Evolutionary conservation across 1,139 yeast genomes (phyloP), one percentile per base, ranked within the genome.

Genomic region (Kurtzmaniella quercitrusa): DNA sequence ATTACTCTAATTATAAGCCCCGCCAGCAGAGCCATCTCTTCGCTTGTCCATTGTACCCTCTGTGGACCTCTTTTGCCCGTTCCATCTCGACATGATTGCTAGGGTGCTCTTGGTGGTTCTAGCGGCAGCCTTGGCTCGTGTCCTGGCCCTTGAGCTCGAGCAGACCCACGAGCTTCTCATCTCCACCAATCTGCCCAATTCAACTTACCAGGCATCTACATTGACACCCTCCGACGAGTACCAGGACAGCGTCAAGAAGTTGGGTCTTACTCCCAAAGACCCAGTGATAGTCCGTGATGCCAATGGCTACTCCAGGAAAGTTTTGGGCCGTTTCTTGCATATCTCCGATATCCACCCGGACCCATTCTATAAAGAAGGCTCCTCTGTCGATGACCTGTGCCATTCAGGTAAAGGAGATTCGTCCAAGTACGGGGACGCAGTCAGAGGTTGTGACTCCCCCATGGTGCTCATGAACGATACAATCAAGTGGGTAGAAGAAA

Each of bases 311-410:
- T 37, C 41, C 3, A 29, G 41, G 16, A 48, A 43, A 4, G 46
- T 74, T 6, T 84, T 82, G 53, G 96, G 96, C 0, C 63, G 93
- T 45, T 88, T 88, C 55, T 64, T 88, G n/a, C 95, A 88, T 57
- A 73, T 88, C 25, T 86, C 95, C 0, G 96, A 88, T 59, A 70
- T 88, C 48, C 96, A 88, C 55, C 96, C 95, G 0, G 96, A 88
- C 59, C 83, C 82, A n/a, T 69, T 68, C 56, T 87, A 85, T 57
- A 61, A 65, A 39, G 71, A 62, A 12, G 88, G 87, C 2, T 62
- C 81, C 0, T 62, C 74, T 12, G 61, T 73, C 3, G 77, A 67
- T 2, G 60, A 62, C 19, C 64, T 70, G 46, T 88, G 96, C 55
- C 96, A 88, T 58, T 55, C 71, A 9, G 81, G 80, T 0, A 51